Conservation (phyloP, 2,329 filamentous ascomycete species). For the Ophiostoma populinum region DNA sequence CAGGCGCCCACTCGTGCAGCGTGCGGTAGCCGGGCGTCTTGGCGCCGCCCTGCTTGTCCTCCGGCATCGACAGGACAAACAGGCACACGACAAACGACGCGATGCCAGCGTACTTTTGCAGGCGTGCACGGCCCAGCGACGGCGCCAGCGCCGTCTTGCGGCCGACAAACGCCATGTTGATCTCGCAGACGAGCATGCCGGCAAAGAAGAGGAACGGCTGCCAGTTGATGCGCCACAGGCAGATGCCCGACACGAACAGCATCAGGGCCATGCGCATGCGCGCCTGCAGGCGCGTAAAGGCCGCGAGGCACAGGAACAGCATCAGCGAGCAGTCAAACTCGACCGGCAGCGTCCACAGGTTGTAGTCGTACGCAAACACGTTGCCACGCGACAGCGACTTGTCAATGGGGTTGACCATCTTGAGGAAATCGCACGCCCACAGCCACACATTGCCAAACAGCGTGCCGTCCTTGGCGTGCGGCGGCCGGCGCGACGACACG, state of each 20-base stretch:
- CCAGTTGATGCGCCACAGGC: slow-evolving; percentile 14
- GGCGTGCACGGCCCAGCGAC: slow-evolving; percentile 16
- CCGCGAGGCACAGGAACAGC: slow-evolving; percentile 18
- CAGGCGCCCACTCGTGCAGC: slow-evolving; percentile 12
- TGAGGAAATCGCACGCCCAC: slow-evolving; percentile 5
- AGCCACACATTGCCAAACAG: slow-evolving; percentile 6
- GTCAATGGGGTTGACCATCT: slow-evolving; percentile 8
- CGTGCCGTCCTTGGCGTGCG: neutral
- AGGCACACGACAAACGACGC: slow-evolving; percentile 17
- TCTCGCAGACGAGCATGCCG: slow-evolving; percentile 18
- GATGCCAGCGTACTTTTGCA: slow-evolving; percentile 37
- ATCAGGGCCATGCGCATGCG: slow-evolving; percentile 9
- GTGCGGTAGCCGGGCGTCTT: slow-evolving; percentile 6
- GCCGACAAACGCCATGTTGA: slow-evolving; percentile 14
- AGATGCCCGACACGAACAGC: slow-evolving; percentile 9
- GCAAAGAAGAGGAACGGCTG: slow-evolving; percentile 16
- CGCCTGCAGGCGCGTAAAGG: slow-evolving; percentile 14
- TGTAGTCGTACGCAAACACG: slow-evolving; percentile 16
- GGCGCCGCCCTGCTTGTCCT: slow-evolving; percentile 11
- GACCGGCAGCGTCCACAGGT: slow-evolving; percentile 21
- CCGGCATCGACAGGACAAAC: slow-evolving; percentile 11
- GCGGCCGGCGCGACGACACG: slow-evolving; percentile 7
- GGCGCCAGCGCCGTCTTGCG: slow-evolving; percentile 7
- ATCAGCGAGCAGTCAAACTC: slow-evolving; percentile 21
- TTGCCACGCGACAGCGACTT: slow-evolving; percentile 9